Evolutionary conservation across 352 stramenopile genomes (phyloP), one percentile per base, ranked within the genome.

Genomic region (Phytophthora vignae): DNA sequence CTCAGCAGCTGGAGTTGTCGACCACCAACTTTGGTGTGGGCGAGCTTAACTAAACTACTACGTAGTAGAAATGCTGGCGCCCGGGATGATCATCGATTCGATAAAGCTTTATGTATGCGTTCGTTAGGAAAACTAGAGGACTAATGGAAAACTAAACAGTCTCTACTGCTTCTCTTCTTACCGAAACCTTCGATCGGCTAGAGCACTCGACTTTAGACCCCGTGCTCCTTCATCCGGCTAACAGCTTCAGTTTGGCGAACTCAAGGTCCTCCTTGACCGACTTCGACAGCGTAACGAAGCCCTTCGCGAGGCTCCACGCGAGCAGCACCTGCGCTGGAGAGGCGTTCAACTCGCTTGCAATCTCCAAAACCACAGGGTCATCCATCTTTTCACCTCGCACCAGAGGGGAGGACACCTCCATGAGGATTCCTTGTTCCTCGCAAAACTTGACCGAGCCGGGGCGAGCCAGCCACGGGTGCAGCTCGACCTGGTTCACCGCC

Each of bases 401-500:
- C 36, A 91, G 62, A 1, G 80, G 81, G 33, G 83, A 89, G 68
- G 88, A 93, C 27, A 82, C 85, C 67, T 87, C 67, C 27, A 91
- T 69, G 42, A 79, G 33, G 31, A 92, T 91, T 2, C 68, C 71
- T 4, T 86, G 69, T 10, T 59, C 53, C 25, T 79, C 57, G 63
- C 90, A 96, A 60, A 90, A 95, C 22, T 69, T 63, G 38, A 92
- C 77, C 10, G 83, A 84, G 58, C 93, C 85, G 38, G 71, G 65
- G 11, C 86, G 81, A 8, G 84, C 74, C 17, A 87, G 69, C 71
- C 83, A 96, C 29, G 88, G 87, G 48, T 93, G 81, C 62, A 94
- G 86, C 52, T 92, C 79, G 60, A 97, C 87, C 67, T 97, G 87
- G 79, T 97, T 95, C 50, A 95, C 86, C 0, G 81, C 81, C 0